These are phyloP conservation scores for Phaeomoniella chlamydospora DNA, from an alignment of 2,329 filamentous ascomycete genomes.

Conservation along the genomic window DNA sequence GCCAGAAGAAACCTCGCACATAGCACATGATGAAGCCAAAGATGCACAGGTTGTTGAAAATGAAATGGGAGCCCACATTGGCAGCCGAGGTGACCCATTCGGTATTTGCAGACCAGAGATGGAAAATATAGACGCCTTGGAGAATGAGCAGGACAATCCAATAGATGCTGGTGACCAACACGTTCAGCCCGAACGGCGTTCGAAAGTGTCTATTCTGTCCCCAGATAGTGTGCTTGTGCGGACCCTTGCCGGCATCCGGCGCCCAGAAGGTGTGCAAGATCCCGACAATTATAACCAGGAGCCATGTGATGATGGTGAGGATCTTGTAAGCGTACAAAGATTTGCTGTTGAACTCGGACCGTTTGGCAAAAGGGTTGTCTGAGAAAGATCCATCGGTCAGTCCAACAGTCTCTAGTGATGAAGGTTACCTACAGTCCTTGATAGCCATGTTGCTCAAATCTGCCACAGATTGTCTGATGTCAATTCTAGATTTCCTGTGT, in stretches of 20 bases:
- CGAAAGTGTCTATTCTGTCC: conserved; percentile 51
- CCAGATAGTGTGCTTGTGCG: conserved; percentile 52
- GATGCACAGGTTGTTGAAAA: conserved; percentile 65
- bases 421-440: neutral
- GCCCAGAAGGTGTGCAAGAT: conserved; percentile 58
- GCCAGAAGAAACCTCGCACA: conserved; percentile 59
- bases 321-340: conserved; percentile 61
- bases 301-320: conserved; percentile 59
- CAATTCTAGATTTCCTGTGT: no score
- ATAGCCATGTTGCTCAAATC: neutral
- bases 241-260: conserved; percentile 45
- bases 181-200: conserved; percentile 65
- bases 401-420: no score
- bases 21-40: conserved; percentile 76
- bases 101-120: conserved; percentile 56
- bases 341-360: conserved; percentile 47
- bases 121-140: conserved; percentile 60
- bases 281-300: conserved; percentile 55
- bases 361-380: conserved; percentile 67
- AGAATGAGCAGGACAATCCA: conserved; percentile 65
- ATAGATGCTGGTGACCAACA: conserved; percentile 51
- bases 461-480: no score
- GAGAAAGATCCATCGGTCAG: neutral
- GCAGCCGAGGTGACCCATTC: conserved; percentile 54
- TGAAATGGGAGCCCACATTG: conserved; percentile 71